Percentiles rank a stretch among this genome's conserved stretches.
Conservation (phyloP, 352 stramenopile species). For the Thalassiosira hispida region DNA sequence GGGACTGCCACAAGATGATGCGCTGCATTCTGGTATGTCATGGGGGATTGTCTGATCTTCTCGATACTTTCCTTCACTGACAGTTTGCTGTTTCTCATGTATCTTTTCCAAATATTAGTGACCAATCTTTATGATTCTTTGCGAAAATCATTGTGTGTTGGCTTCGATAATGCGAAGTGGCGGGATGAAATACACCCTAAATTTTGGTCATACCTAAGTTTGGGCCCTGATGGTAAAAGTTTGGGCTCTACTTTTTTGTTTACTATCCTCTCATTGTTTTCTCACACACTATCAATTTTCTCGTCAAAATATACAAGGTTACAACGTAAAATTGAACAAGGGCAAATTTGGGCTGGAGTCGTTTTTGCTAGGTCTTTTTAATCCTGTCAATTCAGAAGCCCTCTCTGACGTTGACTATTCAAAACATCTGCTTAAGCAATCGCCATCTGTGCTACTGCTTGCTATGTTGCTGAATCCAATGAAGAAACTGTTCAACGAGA, state of each 20-base stretch:
- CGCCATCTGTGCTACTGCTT: constrained; percentile 28
- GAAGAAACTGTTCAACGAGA: constrained; percentile 30
- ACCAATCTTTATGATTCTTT: constrained; percentile 19
- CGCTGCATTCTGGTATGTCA: constrained; percentile 16
- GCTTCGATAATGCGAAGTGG: constrained; percentile 31
- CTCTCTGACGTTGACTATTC: constrained; percentile 34
- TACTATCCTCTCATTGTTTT: too few relatives aligned
- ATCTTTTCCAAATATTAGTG: constrained; percentile 9
- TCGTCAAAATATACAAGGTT: too few relatives aligned
- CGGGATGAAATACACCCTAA: constrained; percentile 47
- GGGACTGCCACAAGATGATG: constrained; percentile 7
- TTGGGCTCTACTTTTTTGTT: neutral
- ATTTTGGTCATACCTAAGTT: constrained; percentile 35
- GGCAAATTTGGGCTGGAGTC: constrained; percentile 10
- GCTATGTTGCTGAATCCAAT: constrained; percentile 25
- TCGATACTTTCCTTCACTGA: constrained; percentile 10
- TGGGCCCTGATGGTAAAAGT: constrained; percentile 22
- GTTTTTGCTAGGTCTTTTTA: constrained; percentile 27
- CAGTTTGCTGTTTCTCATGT: neutral
- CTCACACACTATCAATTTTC: too few relatives aligned
- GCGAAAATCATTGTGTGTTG: constrained; percentile 10
- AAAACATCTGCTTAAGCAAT: constrained; percentile 20
- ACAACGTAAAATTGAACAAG: constrained; percentile 33
- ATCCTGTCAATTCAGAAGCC: constrained; percentile 13
- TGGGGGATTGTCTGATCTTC: neutral